Percentiles rank a stretch among this genome's conserved stretches.
phyloP scores from a whole-genome alignment of 805 yeast genomes.

The Lipomyces yamadae region DNA sequence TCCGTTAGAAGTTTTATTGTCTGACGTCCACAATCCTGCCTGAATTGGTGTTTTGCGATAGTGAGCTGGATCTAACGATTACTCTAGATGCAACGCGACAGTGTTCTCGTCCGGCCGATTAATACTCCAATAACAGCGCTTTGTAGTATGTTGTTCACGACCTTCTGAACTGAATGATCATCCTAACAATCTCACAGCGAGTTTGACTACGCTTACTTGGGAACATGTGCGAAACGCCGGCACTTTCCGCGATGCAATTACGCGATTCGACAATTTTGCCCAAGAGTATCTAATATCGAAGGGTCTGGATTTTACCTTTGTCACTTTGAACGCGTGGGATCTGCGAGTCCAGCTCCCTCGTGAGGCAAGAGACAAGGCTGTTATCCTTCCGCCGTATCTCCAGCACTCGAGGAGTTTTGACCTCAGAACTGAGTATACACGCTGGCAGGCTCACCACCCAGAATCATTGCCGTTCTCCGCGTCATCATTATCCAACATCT shows the following conservation, averaged over 20 bases:
- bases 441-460: slow-evolving; percentile 71
- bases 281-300: slow-evolving; percentile 51
- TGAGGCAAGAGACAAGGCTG: slow-evolving; percentile 78
- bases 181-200: slow-evolving; percentile 43
- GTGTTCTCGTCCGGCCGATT: slow-evolving; percentile 61
- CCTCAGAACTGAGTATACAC: slow-evolving; percentile 69
- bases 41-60: neutral
- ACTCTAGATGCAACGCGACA: slow-evolving; percentile 47
- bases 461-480: slow-evolving; percentile 48
- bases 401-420: slow-evolving; percentile 80
- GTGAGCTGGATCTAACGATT: neutral
- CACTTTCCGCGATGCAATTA: slow-evolving; percentile 66
- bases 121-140: slow-evolving; percentile 68
- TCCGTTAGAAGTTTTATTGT: neutral
- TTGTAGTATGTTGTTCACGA: slow-evolving; percentile 36
- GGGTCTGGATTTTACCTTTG: slow-evolving; percentile 62
- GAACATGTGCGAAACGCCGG: slow-evolving; percentile 63
- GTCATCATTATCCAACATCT: slow-evolving; percentile 47
- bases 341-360: slow-evolving; percentile 77
- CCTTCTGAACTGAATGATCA: neutral
- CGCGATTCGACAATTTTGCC: slow-evolving; percentile 54
- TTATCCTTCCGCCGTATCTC: slow-evolving; percentile 72
- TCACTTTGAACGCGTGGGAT: slow-evolving; percentile 70
- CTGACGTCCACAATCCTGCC: neutral
- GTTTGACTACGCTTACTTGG: slow-evolving; percentile 60